A percentile compares a stretch with the other conserved stretches of the same genome.
Conservation (phyloP, 352 stramenopile genomes). For the Globisporangium echinulatum region DNA sequence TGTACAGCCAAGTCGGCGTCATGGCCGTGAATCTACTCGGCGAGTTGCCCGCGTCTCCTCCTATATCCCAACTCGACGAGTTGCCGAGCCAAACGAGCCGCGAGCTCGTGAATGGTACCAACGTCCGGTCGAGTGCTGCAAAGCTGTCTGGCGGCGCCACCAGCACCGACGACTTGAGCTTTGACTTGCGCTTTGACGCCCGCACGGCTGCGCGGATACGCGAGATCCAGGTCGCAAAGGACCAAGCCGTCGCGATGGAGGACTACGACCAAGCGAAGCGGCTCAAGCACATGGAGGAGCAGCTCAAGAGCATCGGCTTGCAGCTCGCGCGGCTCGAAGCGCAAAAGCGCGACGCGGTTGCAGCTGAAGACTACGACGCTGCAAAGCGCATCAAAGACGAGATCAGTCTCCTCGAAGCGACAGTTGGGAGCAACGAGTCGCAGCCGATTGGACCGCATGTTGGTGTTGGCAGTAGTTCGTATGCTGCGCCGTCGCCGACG, state of each 20-base stretch:
- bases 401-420: constrained; percentile 64
- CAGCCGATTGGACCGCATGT: constrained; percentile 31
- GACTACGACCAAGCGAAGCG: constrained; percentile 89
- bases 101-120: constrained; percentile 17
- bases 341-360: constrained; percentile 85
- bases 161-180: constrained; percentile 43
- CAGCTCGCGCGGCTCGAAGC: constrained; percentile 83
- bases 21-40: constrained; percentile 88
- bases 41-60: constrained; percentile 25
- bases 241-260: constrained; percentile 80
- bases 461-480: constrained; percentile 11
- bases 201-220: constrained; percentile 84
- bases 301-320: constrained; percentile 86
- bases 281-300: constrained; percentile 80
- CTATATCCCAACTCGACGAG: constrained; percentile 9
- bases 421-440: constrained; percentile 49
- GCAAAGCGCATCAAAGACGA: constrained; percentile 89
- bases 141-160: not conserved
- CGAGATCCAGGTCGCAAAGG: constrained; percentile 84
- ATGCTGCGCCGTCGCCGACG: constrained; percentile 2
- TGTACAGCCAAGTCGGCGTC: constrained; percentile 90
- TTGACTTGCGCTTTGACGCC: constrained; percentile 87
- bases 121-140: too few species aligned
- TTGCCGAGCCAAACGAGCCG: constrained; percentile 49
- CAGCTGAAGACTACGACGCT: constrained; percentile 89